Conservation (phyloP, 78 protist species). For the Dictyostelium firmibasis region DNA sequence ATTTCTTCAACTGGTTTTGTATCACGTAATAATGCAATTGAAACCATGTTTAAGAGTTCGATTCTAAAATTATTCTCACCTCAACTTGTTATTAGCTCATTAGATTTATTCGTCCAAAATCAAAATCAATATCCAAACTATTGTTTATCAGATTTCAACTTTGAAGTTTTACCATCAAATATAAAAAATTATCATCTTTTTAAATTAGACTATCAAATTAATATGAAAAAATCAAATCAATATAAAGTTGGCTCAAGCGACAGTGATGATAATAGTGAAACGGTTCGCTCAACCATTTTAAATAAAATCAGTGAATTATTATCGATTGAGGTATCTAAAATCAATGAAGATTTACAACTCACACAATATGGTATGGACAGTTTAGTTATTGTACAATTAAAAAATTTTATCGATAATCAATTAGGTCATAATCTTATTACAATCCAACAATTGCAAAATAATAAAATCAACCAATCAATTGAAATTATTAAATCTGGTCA, state of each 20-base stretch:
- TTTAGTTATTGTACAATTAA: background rate
- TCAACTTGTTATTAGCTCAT: background rate
- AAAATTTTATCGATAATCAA: background rate
- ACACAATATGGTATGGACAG: background rate
- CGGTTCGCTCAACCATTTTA: background rate
- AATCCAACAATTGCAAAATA: background rate
- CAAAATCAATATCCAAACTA: background rate
- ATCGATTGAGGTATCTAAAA: background rate
- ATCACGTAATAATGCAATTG: background rate
- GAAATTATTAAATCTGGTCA: background rate
- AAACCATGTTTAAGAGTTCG: background rate
- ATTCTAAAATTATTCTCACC: background rate
- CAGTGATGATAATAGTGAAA: background rate
- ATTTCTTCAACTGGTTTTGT: background rate
- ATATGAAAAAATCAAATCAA: background rate
- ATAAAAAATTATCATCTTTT: background rate
- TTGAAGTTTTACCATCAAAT: background rate
- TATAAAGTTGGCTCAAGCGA: background rate
- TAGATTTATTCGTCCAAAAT: slow-evolving; percentile 1
- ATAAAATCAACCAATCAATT: background rate
- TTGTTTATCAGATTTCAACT: background rate
- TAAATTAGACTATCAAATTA: background rate
- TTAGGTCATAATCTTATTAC: background rate
- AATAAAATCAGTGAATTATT: background rate
- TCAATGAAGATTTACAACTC: background rate